Conservation (phyloP, 2,329 filamentous ascomycete species). For the Clarireedia hainanense region DNA sequence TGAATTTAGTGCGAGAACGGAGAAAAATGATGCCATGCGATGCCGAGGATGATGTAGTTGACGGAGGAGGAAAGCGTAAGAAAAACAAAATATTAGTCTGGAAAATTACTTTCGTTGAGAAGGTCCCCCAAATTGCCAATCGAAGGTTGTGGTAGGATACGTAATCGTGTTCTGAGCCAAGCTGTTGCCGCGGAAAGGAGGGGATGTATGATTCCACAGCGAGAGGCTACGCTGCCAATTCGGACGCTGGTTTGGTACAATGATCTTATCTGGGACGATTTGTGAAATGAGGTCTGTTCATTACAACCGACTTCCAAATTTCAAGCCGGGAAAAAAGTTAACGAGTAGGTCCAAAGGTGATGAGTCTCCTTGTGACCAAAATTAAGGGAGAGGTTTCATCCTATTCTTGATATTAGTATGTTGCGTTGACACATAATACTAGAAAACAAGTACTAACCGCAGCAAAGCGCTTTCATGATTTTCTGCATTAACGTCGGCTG, state of each 20-base stretch:
- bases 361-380: background rate
- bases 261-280: slow-evolving; percentile 22
- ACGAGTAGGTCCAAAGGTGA: slow-evolving; percentile 4
- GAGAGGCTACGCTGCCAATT: slow-evolving; percentile 17
- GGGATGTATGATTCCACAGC: slow-evolving; percentile 24
- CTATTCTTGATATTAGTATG: slow-evolving; percentile 18
- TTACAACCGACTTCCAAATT: slow-evolving; percentile 16
- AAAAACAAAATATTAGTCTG: slow-evolving; percentile 27
- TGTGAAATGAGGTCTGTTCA: slow-evolving; percentile 19
- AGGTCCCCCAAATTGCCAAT: slow-evolving; percentile 10
- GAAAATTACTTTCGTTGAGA: slow-evolving; percentile 15
- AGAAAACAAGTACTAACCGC: slow-evolving; percentile 49
- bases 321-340: slow-evolving; percentile 1
- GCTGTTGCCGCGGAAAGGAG: slow-evolving; percentile 8
- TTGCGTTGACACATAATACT: slow-evolving; percentile 2
- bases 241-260: slow-evolving; percentile 7
- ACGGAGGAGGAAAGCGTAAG: slow-evolving; percentile 10
- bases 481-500: slow-evolving; percentile 83
- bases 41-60: slow-evolving; percentile 7
- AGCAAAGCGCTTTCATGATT: slow-evolving; percentile 87
- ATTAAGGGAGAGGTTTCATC: slow-evolving; percentile 21
- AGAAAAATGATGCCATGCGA: slow-evolving; percentile 15
- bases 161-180: slow-evolving; percentile 4
- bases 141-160: slow-evolving; percentile 8
- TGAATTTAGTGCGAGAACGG: slow-evolving; percentile 12